These are phyloP conservation scores for Adansonia rubrostipa DNA, from an alignment of 441 rosid species.

Conservation along the genomic window DNA sequence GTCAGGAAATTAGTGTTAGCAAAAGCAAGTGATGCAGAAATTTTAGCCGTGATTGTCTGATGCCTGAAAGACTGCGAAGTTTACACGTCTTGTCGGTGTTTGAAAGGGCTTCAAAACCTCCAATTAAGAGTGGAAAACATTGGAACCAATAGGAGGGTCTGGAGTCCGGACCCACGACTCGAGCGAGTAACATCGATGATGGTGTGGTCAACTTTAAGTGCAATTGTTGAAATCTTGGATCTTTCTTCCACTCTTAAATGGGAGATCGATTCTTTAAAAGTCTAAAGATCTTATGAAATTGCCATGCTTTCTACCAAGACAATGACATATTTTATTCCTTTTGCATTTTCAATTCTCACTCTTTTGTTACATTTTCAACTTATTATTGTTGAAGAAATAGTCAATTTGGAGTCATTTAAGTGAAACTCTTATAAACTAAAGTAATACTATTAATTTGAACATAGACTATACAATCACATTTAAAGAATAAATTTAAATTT, in stretches of 20 bases:
- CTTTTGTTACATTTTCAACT: too few relatives aligned
- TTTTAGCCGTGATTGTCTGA: slow-evolving; percentile 1
- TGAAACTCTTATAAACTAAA: too few relatives aligned
- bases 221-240: not conserved
- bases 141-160: too few relatives aligned
- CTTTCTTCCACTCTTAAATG: not conserved
- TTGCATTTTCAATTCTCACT: too few relatives aligned
- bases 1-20: too few relatives aligned
- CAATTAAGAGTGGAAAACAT: too few relatives aligned
- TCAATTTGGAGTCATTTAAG: too few relatives aligned
- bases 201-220: not conserved
- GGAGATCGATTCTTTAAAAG: not conserved
- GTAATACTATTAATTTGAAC: too few relatives aligned
- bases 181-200: not conserved
- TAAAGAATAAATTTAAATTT: too few relatives aligned
- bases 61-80: not conserved
- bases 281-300: not conserved
- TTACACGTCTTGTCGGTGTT: not conserved
- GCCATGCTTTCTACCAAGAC: not conserved
- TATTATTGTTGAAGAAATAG: too few relatives aligned
- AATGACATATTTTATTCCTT: not conserved
- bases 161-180: not conserved
- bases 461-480: too few relatives aligned
- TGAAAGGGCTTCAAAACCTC: too few relatives aligned
- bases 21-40: not conserved